Conservation (phyloP, 139 green algal genomes). For the Diplosphaera chodatii region DNA sequence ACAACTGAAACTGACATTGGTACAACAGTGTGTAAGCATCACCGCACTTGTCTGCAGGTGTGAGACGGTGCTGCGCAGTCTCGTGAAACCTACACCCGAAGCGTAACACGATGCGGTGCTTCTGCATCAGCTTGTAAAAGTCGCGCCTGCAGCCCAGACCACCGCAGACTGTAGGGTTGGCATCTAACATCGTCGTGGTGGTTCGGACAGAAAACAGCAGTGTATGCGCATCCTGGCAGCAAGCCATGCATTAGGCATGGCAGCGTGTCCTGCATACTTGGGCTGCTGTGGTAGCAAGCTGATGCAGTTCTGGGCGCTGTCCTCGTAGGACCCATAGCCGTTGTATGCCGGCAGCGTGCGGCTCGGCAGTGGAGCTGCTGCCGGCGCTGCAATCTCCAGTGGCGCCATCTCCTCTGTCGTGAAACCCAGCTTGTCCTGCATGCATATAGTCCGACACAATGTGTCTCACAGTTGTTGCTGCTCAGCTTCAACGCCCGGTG, state of each 20-base stretch:
- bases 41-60: neutral
- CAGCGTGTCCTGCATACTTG: slow-evolving; percentile 50
- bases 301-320: slow-evolving; percentile 80
- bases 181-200: too few relatives aligned
- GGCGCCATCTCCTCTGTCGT: slow-evolving; percentile 43
- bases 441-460: too few relatives aligned
- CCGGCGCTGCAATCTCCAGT: slow-evolving; percentile 56
- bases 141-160: slow-evolving; percentile 36
- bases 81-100: slow-evolving; percentile 49
- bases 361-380: slow-evolving; percentile 19
- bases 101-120: slow-evolving; percentile 77
- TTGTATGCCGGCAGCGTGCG: slow-evolving; percentile 65
- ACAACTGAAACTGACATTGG: too few relatives aligned
- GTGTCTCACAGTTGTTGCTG: too few relatives aligned
- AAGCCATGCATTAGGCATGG: too few relatives aligned
- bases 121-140: slow-evolving; percentile 86
- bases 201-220: too few relatives aligned
- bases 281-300: slow-evolving; percentile 66
- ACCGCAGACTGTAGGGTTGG: too few relatives aligned
- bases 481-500: too few relatives aligned
- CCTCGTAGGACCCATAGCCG: slow-evolving; percentile 69
- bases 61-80: slow-evolving; percentile 18
- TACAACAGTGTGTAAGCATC: too few relatives aligned
- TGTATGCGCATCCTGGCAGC: too few relatives aligned
- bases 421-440: slow-evolving; percentile 56